phyloP scores from a whole-genome alignment of 495 filamentous ascomycete species.

The Aspergillus olivimuriae region DNA sequence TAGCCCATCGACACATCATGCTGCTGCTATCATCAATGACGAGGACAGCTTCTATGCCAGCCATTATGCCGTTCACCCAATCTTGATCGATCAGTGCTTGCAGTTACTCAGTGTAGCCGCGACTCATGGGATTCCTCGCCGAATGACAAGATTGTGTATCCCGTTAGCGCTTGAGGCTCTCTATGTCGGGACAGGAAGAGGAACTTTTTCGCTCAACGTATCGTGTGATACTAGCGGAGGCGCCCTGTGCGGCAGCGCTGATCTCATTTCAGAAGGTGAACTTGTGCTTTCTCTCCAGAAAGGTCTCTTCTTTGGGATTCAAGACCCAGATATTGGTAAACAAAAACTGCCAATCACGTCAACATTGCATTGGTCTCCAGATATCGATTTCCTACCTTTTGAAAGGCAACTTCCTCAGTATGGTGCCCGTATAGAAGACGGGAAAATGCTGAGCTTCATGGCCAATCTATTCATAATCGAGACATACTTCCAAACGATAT shows the following conservation, averaged over 20 bases:
- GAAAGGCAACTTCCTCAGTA: constrained; percentile 1
- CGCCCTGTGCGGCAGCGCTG: background rate
- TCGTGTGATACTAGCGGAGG: background rate
- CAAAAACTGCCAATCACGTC: background rate
- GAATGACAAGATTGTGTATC: constrained; percentile 1
- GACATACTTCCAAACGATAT: constrained; percentile 1
- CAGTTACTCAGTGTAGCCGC: constrained; percentile 9
- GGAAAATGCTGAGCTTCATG: background rate
- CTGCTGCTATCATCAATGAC: constrained; percentile 4
- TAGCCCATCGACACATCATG: constrained; percentile 1
- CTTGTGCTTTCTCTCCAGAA: constrained; percentile 1
- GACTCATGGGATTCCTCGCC: constrained; percentile 8
- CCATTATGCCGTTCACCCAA: constrained; percentile 21
- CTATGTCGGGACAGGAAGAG: background rate
- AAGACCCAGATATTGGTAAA: background rate
- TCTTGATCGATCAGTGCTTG: constrained; percentile 11
- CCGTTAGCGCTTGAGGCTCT: constrained; percentile 3
- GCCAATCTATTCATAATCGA: constrained; percentile 2
- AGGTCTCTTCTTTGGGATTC: constrained; percentile 1
- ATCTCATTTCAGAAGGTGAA: background rate
- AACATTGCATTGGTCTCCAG: constrained; percentile 17
- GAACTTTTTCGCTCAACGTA: background rate
- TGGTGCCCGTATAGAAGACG: background rate
- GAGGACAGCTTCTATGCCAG: constrained; percentile 1
- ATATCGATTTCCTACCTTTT: constrained; percentile 7